Conservation (phyloP, 768 basidiomycete genomes). For the Baorangia bicolor region DNA sequence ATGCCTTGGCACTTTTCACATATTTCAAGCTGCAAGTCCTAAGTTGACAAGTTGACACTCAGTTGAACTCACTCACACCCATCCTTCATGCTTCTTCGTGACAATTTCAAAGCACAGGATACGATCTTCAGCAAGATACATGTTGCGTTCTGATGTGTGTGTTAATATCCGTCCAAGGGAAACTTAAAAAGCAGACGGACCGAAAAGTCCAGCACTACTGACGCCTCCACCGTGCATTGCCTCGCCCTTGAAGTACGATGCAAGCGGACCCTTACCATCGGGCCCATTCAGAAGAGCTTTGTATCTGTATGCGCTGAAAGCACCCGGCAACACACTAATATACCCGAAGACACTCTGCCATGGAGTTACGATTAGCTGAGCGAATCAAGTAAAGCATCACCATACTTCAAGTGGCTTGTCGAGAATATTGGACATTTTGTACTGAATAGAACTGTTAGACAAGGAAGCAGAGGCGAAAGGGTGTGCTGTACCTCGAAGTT, state of each 20-base stretch:
- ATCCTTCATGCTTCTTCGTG: slow-evolving; percentile 80
- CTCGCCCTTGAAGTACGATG: slow-evolving; percentile 93
- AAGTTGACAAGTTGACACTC: not conserved
- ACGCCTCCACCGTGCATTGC: slow-evolving; percentile 68
- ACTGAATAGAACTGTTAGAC: slow-evolving; percentile 39
- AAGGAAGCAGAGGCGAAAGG: not conserved
- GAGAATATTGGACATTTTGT: slow-evolving; percentile 95
- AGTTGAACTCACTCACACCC: slow-evolving; percentile 55
- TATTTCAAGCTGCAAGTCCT: slow-evolving; percentile 61
- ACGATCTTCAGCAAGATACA: slow-evolving; percentile 90
- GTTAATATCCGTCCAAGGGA: not conserved
- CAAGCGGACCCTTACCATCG: slow-evolving; percentile 86
- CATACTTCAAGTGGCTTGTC: slow-evolving; percentile 91
- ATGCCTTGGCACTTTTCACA: slow-evolving; percentile 91
- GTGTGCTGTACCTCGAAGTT: slow-evolving; percentile 72
- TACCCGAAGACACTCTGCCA: slow-evolving; percentile 77
- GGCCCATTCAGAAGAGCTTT: slow-evolving; percentile 83
- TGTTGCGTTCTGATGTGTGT: slow-evolving; percentile 62
- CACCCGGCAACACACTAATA: slow-evolving; percentile 86
- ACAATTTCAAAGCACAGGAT: slow-evolving; percentile 94
- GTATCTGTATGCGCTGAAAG: slow-evolving; percentile 91
- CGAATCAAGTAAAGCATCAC: slow-evolving; percentile 3
- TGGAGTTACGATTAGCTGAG: not conserved
- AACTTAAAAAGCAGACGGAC: slow-evolving; percentile 22
- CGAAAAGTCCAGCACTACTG: slow-evolving; percentile 67